phyloP scores from a whole-genome alignment of 768 basidiomycete species.

The Leucosporidium scottii region DNA sequence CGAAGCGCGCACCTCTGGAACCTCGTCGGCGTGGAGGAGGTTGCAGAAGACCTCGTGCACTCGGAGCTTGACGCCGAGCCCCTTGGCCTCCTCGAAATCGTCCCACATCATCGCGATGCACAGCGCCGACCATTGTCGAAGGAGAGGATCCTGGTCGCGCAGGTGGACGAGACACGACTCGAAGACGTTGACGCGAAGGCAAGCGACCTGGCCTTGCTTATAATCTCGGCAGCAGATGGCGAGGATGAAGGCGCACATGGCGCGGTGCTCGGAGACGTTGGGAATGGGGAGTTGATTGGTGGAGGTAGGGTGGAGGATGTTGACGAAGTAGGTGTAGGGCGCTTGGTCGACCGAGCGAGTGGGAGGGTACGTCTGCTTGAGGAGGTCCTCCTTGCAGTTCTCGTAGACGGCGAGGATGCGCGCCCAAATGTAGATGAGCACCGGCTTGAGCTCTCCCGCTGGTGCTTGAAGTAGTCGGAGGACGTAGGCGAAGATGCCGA shows the following conservation, averaged over 20 bases:
- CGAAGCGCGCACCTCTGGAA: constrained; percentile 86
- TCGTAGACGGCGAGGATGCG: constrained; percentile 95
- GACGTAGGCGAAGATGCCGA: constrained; percentile 98
- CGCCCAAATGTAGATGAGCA: constrained; percentile 98
- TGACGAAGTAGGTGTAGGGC: constrained; percentile 68
- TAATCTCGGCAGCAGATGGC: constrained; percentile 83
- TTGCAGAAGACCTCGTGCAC: constrained; percentile 69
- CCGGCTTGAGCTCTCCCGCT: constrained; percentile 88
- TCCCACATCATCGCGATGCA: constrained; percentile 97
- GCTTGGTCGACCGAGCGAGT: constrained; percentile 31
- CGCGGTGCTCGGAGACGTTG: constrained; percentile 88
- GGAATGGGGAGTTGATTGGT: constrained; percentile 52
- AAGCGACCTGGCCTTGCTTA: constrained; percentile 76
- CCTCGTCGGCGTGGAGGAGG: constrained; percentile 67
- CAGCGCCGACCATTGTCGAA: constrained; percentile 88
- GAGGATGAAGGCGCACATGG: constrained; percentile 97
- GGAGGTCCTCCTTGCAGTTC: constrained; percentile 80
- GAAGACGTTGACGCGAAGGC: constrained; percentile 69
- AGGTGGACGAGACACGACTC: constrained; percentile 77
- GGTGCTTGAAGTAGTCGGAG: constrained; percentile 92
- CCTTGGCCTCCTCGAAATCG: constrained; percentile 79
- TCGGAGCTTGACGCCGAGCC: constrained; percentile 64
- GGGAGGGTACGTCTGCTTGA: constrained; percentile 54
- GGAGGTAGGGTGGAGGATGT: constrained; percentile 54
- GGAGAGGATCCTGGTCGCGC: constrained; percentile 80